Base-by-base conservation (phyloP, 1,284 basidiomycete genomes). In the Rhodotorula sp. region DNA sequence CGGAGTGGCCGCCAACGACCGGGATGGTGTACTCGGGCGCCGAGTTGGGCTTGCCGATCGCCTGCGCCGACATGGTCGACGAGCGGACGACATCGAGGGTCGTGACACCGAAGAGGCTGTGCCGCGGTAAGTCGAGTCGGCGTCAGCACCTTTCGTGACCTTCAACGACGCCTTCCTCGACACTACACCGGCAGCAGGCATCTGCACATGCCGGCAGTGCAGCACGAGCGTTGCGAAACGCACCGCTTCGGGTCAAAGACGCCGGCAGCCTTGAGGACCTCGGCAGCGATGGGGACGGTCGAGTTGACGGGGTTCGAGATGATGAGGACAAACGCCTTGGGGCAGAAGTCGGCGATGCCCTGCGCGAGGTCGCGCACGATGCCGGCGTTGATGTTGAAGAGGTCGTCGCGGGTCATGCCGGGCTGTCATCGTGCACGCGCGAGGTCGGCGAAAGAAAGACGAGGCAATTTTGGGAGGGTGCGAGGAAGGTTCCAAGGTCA, bases 351-450 rank as follows among this genome's bases (percentile, higher is more conserved):
- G 49, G 95, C 95, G 78, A 95, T 91, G 64, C 90, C 93, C 62
- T 88, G 89, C 55, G 95, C 96, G 73, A 99, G 89, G 81, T 93
- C 92, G 77, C 90, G 89, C 73, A 97, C 92, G 82, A 99, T 99
- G 66, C 92, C 92, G 74, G 93, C 97, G 84, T 99, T 99, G 87
- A 94, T 95, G 91, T 95, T 94, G 89, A 96, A 96, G 25, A 96
- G 86, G 82, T 95, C 91, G 81, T 97, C 95, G 84, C 94, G 88
- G 78, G 83, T 85, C 86, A 87, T 86, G 72, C 82, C 81, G 42
- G 82, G 82, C 82, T 78, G 67, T 17, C 5, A 7, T 27, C n/a
- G 45, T 23, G 44, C 44, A 14, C 3, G 16, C 34, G 34, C n/a
- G 53, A 34, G 44, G 49, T 41, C 27, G 27, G 48, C 46, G 27